A percentile compares a stretch with the other conserved stretches of the same genome.
phyloP scores from a whole-genome alignment of 139 green algal genomes.

The Coelastrella sp. region DNA sequence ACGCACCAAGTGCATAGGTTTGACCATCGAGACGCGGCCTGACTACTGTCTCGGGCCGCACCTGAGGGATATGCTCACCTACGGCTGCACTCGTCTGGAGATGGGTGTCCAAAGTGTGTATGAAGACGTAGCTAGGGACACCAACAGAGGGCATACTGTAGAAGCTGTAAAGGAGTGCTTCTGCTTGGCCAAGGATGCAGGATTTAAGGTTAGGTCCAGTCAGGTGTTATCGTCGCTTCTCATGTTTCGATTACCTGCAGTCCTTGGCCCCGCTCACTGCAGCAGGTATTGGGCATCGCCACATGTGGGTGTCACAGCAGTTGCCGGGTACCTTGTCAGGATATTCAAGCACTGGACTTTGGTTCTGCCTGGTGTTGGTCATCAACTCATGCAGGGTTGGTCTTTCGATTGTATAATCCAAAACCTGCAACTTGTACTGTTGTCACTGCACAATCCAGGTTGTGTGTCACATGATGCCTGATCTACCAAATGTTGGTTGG shows the following conservation, averaged over 20 bases:
- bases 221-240: neutral
- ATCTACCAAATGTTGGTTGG: slow-evolving; percentile 98
- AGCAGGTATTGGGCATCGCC: neutral
- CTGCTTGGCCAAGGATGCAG: slow-evolving; percentile 92
- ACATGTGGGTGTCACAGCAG: neutral
- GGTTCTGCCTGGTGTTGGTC: no score
- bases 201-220: slow-evolving; percentile 83
- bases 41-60: slow-evolving; percentile 90
- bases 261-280: neutral
- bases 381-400: no score
- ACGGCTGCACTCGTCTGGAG: slow-evolving; percentile 95
- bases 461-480: slow-evolving; percentile 99
- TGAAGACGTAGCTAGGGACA: slow-evolving; percentile 97
- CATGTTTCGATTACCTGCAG: neutral
- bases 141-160: slow-evolving; percentile 86
- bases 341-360: no score
- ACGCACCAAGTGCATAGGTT: slow-evolving; percentile 91
- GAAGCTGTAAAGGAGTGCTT: slow-evolving; percentile 94
- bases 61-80: slow-evolving; percentile 87
- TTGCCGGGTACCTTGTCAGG: no score
- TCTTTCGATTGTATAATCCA: neutral
- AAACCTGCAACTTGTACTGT: neutral
- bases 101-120: slow-evolving; percentile 85
- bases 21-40: slow-evolving; percentile 98
- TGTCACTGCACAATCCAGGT: slow-evolving; percentile 60